These are phyloP conservation scores for Trichaptum fuscoviolaceum DNA, from an alignment of 768 basidiomycete genomes.

Conservation along the genomic window DNA sequence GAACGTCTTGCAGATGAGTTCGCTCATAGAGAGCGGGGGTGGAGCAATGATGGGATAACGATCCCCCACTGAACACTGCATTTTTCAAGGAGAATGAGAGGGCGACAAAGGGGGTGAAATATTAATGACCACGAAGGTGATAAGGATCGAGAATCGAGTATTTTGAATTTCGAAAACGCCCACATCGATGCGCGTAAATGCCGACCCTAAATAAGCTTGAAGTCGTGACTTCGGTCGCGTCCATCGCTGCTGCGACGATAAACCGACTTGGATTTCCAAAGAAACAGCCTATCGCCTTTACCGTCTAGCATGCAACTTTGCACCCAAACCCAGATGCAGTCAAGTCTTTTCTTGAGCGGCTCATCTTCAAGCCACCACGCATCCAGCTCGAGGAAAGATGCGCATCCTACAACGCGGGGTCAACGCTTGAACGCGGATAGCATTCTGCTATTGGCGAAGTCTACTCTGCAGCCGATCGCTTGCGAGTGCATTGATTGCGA, in stretches of 20 bases:
- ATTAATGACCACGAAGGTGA: not conserved
- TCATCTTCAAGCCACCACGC: not conserved
- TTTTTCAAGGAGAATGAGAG: not conserved
- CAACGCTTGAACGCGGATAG: not conserved
- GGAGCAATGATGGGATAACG: conserved; percentile 34
- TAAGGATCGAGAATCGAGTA: not conserved
- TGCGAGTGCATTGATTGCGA: not conserved
- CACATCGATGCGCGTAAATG: not conserved
- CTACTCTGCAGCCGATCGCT: not conserved
- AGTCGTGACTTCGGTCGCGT: not conserved
- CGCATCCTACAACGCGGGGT: not conserved
- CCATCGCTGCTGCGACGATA: not conserved
- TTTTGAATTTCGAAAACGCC: not conserved
- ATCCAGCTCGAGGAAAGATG: not conserved
- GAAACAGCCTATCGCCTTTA: no score
- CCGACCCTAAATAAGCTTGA: not conserved
- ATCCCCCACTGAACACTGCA: not conserved
- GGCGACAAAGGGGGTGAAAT: not conserved
- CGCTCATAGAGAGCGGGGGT: conserved; percentile 66
- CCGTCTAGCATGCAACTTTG: not conserved
- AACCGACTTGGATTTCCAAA: no score
- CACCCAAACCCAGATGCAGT: not conserved
- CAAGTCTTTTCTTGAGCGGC: not conserved
- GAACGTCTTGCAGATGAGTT: conserved; percentile 73
- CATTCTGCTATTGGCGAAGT: not conserved